Evolutionary conservation across 2,329 filamentous ascomycete species (phyloP).

Genomic region (Fusarium nelsonii): DNA sequence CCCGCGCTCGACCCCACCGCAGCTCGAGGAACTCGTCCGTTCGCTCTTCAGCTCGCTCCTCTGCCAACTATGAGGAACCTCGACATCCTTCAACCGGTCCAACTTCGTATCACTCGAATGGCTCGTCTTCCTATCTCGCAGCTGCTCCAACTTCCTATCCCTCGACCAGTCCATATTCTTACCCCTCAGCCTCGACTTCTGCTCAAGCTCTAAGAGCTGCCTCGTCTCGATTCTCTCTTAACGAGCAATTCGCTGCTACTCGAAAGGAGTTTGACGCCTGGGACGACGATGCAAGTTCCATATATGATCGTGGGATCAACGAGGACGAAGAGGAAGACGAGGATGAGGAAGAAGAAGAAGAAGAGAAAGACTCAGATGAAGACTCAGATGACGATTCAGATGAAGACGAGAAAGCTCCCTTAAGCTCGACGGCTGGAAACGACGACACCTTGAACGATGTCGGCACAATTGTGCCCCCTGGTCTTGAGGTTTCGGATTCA

Average conservation of each 20-base stretch:
- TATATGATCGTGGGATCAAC: conserved; percentile 53
- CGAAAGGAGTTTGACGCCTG: conserved; percentile 61
- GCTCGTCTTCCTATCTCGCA: conserved; percentile 1
- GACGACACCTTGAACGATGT: conserved; percentile 5
- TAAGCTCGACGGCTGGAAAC: conserved; percentile 28
- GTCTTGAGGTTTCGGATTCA: conserved; percentile 32
- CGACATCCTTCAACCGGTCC: conserved; percentile 17
- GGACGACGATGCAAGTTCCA: conserved; percentile 61
- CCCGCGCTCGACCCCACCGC: conserved; percentile 41
- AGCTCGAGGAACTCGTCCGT: conserved; percentile 42
- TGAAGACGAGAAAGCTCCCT: conserved; percentile 24
- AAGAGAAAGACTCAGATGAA: background rate
- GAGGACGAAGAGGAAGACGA: conserved; percentile 42
- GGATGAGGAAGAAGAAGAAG: background rate
- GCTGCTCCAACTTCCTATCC: background rate
- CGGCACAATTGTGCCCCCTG: background rate
- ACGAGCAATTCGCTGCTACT: conserved; percentile 62
- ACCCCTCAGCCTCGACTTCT: conserved; percentile 28
- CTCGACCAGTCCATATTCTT: conserved; percentile 1
- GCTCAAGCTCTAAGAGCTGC: conserved; percentile 51
- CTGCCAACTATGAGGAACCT: conserved; percentile 39
- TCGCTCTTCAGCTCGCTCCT: conserved; percentile 47
- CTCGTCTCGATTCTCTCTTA: conserved; percentile 61
- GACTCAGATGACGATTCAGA: conserved; percentile 21
- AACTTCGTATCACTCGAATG: background rate